phyloP scores from a whole-genome alignment of 768 basidiomycete species.

The Kwoniella heveanensis region DNA sequence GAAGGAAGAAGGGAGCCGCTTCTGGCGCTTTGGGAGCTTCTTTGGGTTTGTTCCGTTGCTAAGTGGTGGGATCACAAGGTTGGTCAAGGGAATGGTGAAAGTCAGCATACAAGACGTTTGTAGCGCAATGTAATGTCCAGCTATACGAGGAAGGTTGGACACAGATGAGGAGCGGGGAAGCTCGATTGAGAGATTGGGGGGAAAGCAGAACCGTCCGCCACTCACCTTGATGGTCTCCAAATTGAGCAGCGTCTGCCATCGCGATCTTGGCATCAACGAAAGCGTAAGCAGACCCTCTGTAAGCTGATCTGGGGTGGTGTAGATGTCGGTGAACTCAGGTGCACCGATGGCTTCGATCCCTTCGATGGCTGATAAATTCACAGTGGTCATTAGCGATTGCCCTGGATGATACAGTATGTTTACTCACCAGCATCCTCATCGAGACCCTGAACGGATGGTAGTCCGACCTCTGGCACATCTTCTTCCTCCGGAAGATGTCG shows the following conservation, averaged over 20 bases:
- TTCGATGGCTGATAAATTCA: constrained; percentile 63
- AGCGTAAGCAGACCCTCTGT: constrained; percentile 90
- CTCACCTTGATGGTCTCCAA: constrained; percentile 87
- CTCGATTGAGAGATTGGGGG: no score
- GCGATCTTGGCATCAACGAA: constrained; percentile 83
- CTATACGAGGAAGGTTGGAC: no score
- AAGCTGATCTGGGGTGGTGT: constrained; percentile 83
- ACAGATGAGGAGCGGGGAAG: not conserved
- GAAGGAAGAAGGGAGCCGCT: constrained; percentile 95
- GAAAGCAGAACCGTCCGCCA: constrained; percentile 8
- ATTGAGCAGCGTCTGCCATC: constrained; percentile 97
- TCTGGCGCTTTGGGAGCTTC: constrained; percentile 94
- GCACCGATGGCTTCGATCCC: constrained; percentile 69
- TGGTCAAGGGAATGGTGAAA: no score
- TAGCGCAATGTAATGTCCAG: no score
- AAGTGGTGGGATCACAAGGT: no score
- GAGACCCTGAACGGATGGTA: constrained; percentile 83
- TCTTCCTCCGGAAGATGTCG: constrained; percentile 77
- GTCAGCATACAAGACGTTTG: no score
- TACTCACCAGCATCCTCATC: constrained; percentile 75
- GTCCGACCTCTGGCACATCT: constrained; percentile 63
- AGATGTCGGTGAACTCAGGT: constrained; percentile 65
- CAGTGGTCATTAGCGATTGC: not conserved
- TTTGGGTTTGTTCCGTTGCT: constrained; percentile 96
- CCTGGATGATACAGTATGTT: no score